Evolutionary conservation across 2,329 filamentous ascomycete genomes (phyloP).

Genomic region (Alternaria sp.): DNA sequence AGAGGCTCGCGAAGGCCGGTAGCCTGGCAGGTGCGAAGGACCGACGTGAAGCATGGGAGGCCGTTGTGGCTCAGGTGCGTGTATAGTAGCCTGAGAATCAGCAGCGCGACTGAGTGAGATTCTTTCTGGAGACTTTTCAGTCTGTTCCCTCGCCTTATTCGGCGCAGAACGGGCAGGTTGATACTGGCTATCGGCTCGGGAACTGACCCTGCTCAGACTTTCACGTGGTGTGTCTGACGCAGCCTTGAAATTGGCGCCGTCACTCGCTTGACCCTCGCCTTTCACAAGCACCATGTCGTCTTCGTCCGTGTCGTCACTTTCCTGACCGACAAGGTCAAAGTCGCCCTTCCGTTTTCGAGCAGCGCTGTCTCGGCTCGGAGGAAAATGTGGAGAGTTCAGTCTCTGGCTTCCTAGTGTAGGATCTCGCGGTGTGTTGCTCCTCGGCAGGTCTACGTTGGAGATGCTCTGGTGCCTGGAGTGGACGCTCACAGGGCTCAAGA

Average conservation of each 20-base stretch:
- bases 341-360: constrained; percentile 34
- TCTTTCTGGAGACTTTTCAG: constrained; percentile 35
- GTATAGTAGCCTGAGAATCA: constrained; percentile 34
- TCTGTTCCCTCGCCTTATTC: constrained; percentile 29
- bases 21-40: constrained; percentile 59
- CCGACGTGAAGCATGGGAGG: constrained; percentile 55
- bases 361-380: constrained; percentile 26
- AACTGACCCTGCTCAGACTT: constrained; percentile 28
- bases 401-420: constrained; percentile 16
- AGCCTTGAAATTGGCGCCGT: constrained; percentile 33
- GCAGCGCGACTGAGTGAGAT: constrained; percentile 31
- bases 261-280: constrained; percentile 29
- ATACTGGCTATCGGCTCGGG: constrained; percentile 37
- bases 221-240: constrained; percentile 35
- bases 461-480: constrained; percentile 32
- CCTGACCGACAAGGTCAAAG: constrained; percentile 34
- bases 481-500: constrained; percentile 37
- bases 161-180: constrained; percentile 29
- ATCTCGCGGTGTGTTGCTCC: constrained; percentile 27
- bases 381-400: constrained; percentile 31
- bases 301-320: constrained; percentile 46
- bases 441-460: constrained; percentile 29
- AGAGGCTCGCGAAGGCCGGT: constrained; percentile 55
- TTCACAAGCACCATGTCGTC: constrained; percentile 41
- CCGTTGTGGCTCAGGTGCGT: constrained; percentile 43